Conservation (phyloP, 371 early-diverging fungal species). For the Rhizopus microsporus region DNA sequence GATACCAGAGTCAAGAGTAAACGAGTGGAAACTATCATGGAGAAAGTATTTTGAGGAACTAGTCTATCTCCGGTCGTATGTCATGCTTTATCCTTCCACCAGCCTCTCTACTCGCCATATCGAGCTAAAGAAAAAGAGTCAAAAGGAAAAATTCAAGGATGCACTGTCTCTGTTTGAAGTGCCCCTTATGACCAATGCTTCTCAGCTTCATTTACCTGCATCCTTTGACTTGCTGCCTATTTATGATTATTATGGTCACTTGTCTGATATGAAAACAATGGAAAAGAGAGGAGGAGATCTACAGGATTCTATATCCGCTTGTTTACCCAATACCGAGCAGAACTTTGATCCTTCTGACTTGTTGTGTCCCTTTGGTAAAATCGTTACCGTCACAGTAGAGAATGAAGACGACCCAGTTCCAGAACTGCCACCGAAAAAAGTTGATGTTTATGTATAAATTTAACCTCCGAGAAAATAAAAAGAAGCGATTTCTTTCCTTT, state of each 20-base stretch:
- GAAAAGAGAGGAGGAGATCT: conserved; percentile 43
- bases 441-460: conserved; percentile 26
- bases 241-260: conserved; percentile 52
- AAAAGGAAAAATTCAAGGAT: conserved; percentile 34
- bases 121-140: conserved; percentile 46
- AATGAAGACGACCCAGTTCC: conserved; percentile 34
- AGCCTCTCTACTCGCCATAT: conserved; percentile 61
- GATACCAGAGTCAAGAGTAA: conserved; percentile 32
- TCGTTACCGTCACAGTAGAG: conserved; percentile 33
- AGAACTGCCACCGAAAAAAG: conserved; percentile 32
- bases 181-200: conserved; percentile 47
- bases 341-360: conserved; percentile 47
- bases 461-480: conserved; percentile 2
- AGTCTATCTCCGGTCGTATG: conserved; percentile 61
- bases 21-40: conserved; percentile 63
- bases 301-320: conserved; percentile 54
- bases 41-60: conserved; percentile 65
- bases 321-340: conserved; percentile 30
- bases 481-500: conserved; percentile 5
- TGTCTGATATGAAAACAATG: conserved; percentile 33
- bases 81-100: conserved; percentile 61
- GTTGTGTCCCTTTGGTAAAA: conserved; percentile 43
- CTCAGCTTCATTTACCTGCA: conserved; percentile 40
- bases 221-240: conserved; percentile 47
- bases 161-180: conserved; percentile 47